Conservation (phyloP, 768 basidiomycete genomes). For the Rhodocollybia butyracea region DNA sequence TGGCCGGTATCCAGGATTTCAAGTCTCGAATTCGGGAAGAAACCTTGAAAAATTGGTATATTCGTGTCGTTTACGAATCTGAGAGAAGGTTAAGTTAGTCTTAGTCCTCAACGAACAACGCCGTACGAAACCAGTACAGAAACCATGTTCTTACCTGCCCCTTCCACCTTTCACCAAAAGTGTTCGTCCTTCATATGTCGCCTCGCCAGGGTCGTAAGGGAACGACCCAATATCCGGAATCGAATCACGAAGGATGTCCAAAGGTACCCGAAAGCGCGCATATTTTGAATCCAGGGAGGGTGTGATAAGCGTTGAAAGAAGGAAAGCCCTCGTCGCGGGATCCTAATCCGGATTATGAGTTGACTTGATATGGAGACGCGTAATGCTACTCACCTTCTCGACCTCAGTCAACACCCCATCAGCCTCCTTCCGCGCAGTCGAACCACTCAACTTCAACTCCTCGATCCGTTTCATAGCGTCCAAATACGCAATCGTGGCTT, state of each 20-base stretch:
- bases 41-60: conserved; percentile 51
- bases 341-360: conserved; percentile 48
- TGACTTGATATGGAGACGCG: not conserved
- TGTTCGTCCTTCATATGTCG: conserved; percentile 53
- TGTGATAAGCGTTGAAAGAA: conserved; percentile 80
- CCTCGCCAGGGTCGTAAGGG: conserved; percentile 61
- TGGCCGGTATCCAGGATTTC: conserved; percentile 74
- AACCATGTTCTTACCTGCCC: conserved; percentile 55
- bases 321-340: conserved; percentile 70
- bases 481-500: conserved; percentile 53
- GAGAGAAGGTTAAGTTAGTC: not conserved
- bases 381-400: not conserved
- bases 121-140: not conserved
- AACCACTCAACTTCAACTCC: not conserved
- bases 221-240: conserved; percentile 72
- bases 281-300: conserved; percentile 24
- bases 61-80: conserved; percentile 79
- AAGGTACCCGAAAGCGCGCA: conserved; percentile 71
- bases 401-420: not conserved
- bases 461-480: conserved; percentile 43
- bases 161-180: conserved; percentile 75
- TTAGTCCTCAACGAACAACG: not conserved
- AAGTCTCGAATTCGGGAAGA: conserved; percentile 71
- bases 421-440: not conserved
- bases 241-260: conserved; percentile 58